These are phyloP conservation scores for Globisporangium splendens DNA, from an alignment of 352 stramenopile species.

Conservation along the genomic window DNA sequence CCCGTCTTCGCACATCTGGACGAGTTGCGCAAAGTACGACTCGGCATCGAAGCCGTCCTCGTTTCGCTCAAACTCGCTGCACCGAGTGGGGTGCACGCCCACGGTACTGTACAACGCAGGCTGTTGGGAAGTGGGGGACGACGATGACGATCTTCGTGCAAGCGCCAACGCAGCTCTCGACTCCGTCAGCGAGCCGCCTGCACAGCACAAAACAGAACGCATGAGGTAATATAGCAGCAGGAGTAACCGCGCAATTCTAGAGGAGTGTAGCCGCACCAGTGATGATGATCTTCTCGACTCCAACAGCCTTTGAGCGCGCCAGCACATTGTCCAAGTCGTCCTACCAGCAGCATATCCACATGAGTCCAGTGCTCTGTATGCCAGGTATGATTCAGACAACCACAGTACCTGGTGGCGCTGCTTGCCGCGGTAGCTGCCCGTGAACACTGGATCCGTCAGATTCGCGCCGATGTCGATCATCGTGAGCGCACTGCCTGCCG, in stretches of 20 bases:
- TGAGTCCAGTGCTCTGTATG: constrained; percentile 5
- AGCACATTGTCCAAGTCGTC: constrained; percentile 66
- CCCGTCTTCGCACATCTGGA: constrained; percentile 55
- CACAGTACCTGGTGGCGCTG: constrained; percentile 72
- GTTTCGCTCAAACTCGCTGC: constrained; percentile 81
- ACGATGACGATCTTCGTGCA: constrained; percentile 6
- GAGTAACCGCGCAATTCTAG: background rate
- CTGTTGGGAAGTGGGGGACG: constrained; percentile 7
- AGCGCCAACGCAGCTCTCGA: constrained; percentile 34
- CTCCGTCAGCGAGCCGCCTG: constrained; percentile 41
- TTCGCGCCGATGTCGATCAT: constrained; percentile 95
- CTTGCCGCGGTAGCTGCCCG: constrained; percentile 88
- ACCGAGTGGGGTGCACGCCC: constrained; percentile 92
- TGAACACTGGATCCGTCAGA: constrained; percentile 90
- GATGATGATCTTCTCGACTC: constrained; percentile 92
- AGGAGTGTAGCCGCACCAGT: constrained; percentile 43
- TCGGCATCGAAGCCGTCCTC: constrained; percentile 45
- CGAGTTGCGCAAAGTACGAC: constrained; percentile 56
- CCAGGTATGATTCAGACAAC: no score
- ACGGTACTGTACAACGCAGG: constrained; percentile 59
- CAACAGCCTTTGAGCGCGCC: constrained; percentile 66
- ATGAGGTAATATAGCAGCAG: background rate
- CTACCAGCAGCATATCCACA: background rate
- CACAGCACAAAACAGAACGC: background rate
- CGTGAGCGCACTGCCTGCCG: background rate